Conservation (phyloP, 2,329 filamentous ascomycete genomes). For the Verticillium tricorpus region DNA sequence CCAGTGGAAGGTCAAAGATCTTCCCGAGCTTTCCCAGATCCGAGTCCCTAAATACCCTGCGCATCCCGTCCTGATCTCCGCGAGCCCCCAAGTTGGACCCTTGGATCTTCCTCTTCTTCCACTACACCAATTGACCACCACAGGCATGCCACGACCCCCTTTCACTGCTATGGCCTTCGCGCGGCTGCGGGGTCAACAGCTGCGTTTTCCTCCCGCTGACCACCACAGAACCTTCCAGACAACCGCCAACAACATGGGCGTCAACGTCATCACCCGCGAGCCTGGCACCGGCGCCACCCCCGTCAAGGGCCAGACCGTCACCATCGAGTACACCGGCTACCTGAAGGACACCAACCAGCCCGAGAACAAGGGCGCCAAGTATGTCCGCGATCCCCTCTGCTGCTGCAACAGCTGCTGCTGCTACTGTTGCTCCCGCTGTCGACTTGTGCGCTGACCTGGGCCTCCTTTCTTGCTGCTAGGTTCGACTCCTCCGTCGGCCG, state of each 20-base stretch:
- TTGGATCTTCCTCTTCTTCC: neutral
- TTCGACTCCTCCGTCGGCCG: conserved; percentile 85
- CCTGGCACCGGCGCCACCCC: conserved; percentile 62
- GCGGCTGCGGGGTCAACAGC: neutral
- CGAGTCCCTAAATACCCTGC: neutral
- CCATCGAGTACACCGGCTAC: conserved; percentile 89
- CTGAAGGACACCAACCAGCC: conserved; percentile 63
- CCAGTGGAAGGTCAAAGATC: conserved; percentile 1
- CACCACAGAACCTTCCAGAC: neutral
- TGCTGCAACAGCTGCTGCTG: too few relatives aligned
- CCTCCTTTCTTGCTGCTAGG: conserved; percentile 39
- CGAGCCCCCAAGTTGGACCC: neutral
- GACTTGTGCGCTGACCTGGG: neutral
- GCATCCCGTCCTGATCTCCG: neutral
- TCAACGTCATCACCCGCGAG: conserved; percentile 61
- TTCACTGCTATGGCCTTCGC: neutral
- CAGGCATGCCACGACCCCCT: neutral
- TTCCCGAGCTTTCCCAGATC: neutral
- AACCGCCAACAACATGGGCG: conserved; percentile 55
- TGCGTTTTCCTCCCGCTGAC: neutral
- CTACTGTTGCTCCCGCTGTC: too few relatives aligned
- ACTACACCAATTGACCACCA: neutral
- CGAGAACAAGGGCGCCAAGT: conserved; percentile 68
- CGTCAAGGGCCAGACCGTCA: conserved; percentile 64
- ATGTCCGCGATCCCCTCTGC: conserved; percentile 26